Base-by-base conservation (phyloP, 83 land plant species). In the Diphasiastrum complanatum region DNA sequence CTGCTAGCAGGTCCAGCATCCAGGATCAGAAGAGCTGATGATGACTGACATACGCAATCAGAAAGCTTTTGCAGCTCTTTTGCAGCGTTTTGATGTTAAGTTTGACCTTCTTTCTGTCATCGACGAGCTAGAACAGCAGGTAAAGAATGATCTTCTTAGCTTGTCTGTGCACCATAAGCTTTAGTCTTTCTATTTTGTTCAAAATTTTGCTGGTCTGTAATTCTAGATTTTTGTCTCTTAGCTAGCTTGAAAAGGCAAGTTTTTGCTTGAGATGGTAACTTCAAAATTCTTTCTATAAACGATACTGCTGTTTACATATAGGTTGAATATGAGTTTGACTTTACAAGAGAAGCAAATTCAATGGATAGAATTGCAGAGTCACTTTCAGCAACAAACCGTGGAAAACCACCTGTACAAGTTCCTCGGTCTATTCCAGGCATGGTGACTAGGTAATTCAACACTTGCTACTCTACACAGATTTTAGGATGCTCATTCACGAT, bases 1-100 rank as follows among this genome's bases (percentile, higher is more conserved):
- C n/a, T n/a, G n/a, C n/a, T n/a, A n/a, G n/a, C 53, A 64, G 67
- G 64, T 64, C 18, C 67, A 64, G 31, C 67, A 64, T 48, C 67
- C 67, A 12, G 67, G 67, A 18, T 35, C 31, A 14, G 67, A 64
- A 51, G 67, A 51, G 37, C 35, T 64, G 38, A 64, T 64, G 67
- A 64, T 64, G 67, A 64, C 67, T 22, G 67, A 64, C 51, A 64
- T 64, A 52, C 40, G 34, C 2, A 64, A 64, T 33, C 67, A 51
- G 19, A 64, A 31, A 32, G 37, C 67, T 10, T 64, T 64, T 64
- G 67, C 58, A 23, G 67, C 67, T 10, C 51, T 64, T 32, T 31
- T 64, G 20, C 62, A 64, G 20, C 64, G 38, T 10, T 64, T 64
- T 50, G 67, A 64, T 50, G 64, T 64, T 0, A 64, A 64, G 35